phyloP scores from a whole-genome alignment of 1,139 yeast genomes.

The Kazachstania sp. region DNA sequence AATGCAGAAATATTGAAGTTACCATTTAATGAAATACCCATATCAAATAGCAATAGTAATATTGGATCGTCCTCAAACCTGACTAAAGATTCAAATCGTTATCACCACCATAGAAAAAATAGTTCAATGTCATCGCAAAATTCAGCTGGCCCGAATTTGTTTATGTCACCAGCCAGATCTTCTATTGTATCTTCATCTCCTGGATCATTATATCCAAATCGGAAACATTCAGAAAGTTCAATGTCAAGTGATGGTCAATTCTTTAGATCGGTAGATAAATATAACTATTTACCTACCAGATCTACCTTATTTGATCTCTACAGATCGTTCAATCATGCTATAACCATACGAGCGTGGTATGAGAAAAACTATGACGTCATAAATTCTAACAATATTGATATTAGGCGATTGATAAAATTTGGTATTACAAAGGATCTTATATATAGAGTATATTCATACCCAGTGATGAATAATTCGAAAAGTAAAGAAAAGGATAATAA shows the following conservation, averaged over 20 bases:
- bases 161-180: conserved; percentile 4
- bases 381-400: conserved; percentile 60
- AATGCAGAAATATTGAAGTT: conserved; percentile 17
- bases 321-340: conserved; percentile 70
- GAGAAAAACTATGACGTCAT: conserved; percentile 51
- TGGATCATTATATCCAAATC: conserved; percentile 5
- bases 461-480: conserved; percentile 38
- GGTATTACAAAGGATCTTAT: conserved; percentile 78
- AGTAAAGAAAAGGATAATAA: conserved; percentile 19
- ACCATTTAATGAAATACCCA: conserved; percentile 20
- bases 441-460: conserved; percentile 72
- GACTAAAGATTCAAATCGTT: neutral
- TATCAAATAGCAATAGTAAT: conserved; percentile 1
- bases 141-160: conserved; percentile 3
- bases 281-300: conserved; percentile 46
- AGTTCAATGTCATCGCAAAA: conserved; percentile 4
- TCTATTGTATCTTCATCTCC: conserved; percentile 9
- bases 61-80: neutral
- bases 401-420: conserved; percentile 76
- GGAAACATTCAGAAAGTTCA: conserved; percentile 19
- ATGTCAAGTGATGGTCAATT: conserved; percentile 8
- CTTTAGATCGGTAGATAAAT: neutral
- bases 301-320: conserved; percentile 67
- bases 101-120: neutral
- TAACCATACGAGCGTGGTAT: conserved; percentile 75